A percentile compares a stretch with the other conserved stretches of the same genome.
These are phyloP conservation scores for Canna indica DNA, from an alignment of 176 grass and related monocot species.

Conservation along the genomic window DNA sequence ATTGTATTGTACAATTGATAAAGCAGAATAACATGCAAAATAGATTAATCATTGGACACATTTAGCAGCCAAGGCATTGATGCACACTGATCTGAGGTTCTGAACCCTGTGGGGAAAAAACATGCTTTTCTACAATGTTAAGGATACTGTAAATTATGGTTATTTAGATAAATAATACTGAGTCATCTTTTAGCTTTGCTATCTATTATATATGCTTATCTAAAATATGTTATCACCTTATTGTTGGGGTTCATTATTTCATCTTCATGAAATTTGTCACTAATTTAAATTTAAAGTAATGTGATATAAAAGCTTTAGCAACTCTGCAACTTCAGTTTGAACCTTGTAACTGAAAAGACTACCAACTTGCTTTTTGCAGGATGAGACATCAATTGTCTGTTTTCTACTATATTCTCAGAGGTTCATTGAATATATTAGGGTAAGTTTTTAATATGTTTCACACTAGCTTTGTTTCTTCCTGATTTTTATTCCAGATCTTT, in stretches of 20 bases:
- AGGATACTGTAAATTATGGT: neutral
- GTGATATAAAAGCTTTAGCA: neutral
- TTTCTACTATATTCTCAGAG: conserved; percentile 93
- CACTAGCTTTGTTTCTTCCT: neutral
- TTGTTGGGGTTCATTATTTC: neutral
- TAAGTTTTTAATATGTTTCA: conserved; percentile 26
- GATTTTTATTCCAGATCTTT: neutral
- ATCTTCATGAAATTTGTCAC: neutral
- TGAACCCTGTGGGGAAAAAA: too few relatives aligned
- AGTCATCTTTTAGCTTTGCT: neutral
- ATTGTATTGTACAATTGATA: too few relatives aligned
- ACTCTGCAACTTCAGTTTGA: neutral
- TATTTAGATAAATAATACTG: neutral
- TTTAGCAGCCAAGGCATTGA: too few relatives aligned
- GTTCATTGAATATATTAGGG: conserved; percentile 91
- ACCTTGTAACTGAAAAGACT: conserved; percentile 20
- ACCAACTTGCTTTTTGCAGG: conserved; percentile 39
- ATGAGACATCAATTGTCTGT: conserved; percentile 78
- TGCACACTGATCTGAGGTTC: too few relatives aligned
- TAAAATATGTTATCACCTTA: neutral
- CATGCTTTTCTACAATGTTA: neutral
- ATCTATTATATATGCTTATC: too few relatives aligned
- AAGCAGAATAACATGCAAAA: neutral
- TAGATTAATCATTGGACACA: too few relatives aligned
- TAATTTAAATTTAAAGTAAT: neutral